These are phyloP conservation scores for Arctostaphylos glauca DNA, from an alignment of 148 eudicot genomes.

Conservation along the genomic window DNA sequence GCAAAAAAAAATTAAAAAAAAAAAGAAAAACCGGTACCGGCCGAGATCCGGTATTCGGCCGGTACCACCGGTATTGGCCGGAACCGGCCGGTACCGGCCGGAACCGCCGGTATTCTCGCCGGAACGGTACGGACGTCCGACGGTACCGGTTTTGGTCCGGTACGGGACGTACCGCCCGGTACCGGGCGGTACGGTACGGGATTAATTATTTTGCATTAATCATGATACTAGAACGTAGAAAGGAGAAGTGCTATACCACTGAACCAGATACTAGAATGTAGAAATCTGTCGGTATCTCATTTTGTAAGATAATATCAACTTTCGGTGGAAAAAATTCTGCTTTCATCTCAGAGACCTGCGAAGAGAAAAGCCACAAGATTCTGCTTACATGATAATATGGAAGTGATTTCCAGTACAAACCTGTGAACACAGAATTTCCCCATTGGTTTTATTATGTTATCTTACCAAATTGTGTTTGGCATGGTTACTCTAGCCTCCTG, in stretches of 20 bases:
- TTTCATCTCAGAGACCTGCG: conserved; percentile 51
- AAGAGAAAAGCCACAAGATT: conserved; percentile 9
- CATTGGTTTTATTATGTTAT: not conserved
- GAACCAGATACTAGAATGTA: conserved; percentile 54
- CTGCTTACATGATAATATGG: not conserved
- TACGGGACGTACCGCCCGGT: too few relatives aligned
- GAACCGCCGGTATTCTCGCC: too few relatives aligned
- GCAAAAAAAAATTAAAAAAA: too few relatives aligned
- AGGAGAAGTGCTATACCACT: conserved; percentile 37
- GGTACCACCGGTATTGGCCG: too few relatives aligned
- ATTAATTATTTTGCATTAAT: too few relatives aligned
- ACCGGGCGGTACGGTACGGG: too few relatives aligned
- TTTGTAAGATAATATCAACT: conserved; percentile 55
- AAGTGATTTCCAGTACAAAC: not conserved
- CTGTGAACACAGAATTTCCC: not conserved
- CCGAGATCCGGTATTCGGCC: too few relatives aligned
- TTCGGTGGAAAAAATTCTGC: conserved; percentile 62
- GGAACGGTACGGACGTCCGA: too few relatives aligned
- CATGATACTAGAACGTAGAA: too few relatives aligned
- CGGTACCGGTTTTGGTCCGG: too few relatives aligned
- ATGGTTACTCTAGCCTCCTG: not conserved
- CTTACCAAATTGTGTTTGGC: not conserved
- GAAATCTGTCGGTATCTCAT: conserved; percentile 59
- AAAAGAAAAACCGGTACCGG: too few relatives aligned
- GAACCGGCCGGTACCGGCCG: too few relatives aligned